Evolutionary conservation across 331 rosid species (phyloP), one percentile per base, ranked within the genome.

Genomic region (Phaseolus coccineus): DNA sequence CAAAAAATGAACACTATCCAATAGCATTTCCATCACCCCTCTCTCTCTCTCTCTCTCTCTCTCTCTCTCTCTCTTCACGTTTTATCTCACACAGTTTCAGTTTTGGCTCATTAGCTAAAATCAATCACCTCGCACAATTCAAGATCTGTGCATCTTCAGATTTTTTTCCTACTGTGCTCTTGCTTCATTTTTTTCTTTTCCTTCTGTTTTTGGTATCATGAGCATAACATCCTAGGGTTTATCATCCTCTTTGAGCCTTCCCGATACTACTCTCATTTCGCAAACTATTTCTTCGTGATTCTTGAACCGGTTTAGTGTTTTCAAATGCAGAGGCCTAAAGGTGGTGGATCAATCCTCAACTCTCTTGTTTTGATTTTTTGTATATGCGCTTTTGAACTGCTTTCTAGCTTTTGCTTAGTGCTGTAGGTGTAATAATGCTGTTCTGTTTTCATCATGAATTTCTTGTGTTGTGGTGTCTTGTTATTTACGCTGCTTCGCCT

Each of bases 371-470:
- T 55, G 1, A n/a, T 6, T 22, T 39, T 55, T 11, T 74, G 37
- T 78, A 79, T 74, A 24, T 83, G 63, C 19, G 40, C 72, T 74
- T 81, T 75, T 66, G 76, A 81, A n/a, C 76, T 83, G 68, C 88
- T 85, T 82, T 79, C 50, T 82, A 80, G 82, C 81, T 71, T 91
- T 79, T 80, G 47, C 68, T 35, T 57, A 66, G 94, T 84, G 90
- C 73, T 63, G 56, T 77, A 70, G 66, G 46, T 71, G 79, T 85
- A 66, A 84, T 82, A 28, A 58, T 58, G 79, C 78, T 69, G 85
- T 82, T 80, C 83, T 46, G 56, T 62, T 81, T 85, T 65, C 76
- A 76, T 87, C 37, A 85, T 84, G 71, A 86, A 52, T 71, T 80
- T 62, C 55, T 61, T 66, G 35, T 59, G 35, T 66, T 72, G 81